A percentile compares a stretch with the other conserved stretches of the same genome.
Conservation (phyloP, 345 rosid species). For the Hibiscus trionum region DNA sequence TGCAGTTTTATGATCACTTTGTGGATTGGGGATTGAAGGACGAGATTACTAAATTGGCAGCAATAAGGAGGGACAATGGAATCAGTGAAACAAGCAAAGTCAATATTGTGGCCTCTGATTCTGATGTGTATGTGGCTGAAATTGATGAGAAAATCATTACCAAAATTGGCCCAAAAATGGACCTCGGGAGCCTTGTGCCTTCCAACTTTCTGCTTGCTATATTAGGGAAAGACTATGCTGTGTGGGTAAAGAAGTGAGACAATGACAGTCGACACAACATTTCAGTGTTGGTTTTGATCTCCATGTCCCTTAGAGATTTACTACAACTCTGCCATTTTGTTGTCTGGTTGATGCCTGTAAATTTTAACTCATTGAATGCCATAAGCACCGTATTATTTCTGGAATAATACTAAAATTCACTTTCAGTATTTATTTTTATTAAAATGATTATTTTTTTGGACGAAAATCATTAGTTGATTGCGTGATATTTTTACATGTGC, state of each 20-base stretch:
- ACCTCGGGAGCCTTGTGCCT: conserved; percentile 65
- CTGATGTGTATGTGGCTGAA: conserved; percentile 60
- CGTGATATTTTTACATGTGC: no score
- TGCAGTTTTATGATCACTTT: conserved; percentile 81
- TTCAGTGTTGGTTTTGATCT: no score
- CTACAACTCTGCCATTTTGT: no score
- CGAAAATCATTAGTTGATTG: no score
- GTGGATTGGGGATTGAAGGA: conserved; percentile 59
- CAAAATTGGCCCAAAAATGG: conserved; percentile 70
- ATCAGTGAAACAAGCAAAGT: conserved; percentile 43
- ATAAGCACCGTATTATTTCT: no score
- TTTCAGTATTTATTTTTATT: no score
- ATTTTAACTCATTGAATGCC: no score
- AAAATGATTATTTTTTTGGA: no score
- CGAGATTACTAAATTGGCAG: no score
- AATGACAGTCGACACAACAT: neutral
- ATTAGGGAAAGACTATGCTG: conserved; percentile 19
- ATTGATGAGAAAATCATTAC: conserved; percentile 53
- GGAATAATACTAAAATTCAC: no score
- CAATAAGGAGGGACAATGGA: conserved; percentile 36
- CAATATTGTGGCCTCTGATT: conserved; percentile 47
- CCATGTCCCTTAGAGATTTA: no score
- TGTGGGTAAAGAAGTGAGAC: conserved; percentile 42
- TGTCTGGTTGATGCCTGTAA: no score
- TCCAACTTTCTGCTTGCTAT: conserved; percentile 39